A percentile compares a stretch with the other conserved stretches of the same genome.
phyloP scores from a whole-genome alignment of 2,329 filamentous ascomycete species.

The Periconia sp. region DNA sequence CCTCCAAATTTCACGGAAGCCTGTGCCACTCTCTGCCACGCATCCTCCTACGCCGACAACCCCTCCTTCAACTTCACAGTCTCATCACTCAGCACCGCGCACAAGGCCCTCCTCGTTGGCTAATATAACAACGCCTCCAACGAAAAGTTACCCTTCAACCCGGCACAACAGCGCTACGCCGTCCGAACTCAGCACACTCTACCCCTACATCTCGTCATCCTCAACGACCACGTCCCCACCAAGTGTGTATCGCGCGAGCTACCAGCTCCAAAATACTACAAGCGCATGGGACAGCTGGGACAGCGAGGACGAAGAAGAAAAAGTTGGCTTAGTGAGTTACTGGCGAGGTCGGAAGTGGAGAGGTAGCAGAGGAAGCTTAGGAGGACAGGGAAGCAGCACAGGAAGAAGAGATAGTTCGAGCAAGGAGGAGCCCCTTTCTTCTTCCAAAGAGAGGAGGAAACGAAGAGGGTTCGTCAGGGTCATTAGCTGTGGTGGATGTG shows the following conservation, averaged over 20 bases:
- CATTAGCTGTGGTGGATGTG: slow-evolving; percentile 41
- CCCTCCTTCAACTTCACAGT: slow-evolving; percentile 30
- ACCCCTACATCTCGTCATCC: slow-evolving; percentile 19
- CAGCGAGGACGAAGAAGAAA: slow-evolving; percentile 38
- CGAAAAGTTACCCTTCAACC: slow-evolving; percentile 8
- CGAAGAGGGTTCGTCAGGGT: slow-evolving; percentile 36
- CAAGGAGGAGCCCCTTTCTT: slow-evolving; percentile 12
- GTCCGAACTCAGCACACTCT: slow-evolving; percentile 34
- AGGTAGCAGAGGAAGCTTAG: slow-evolving; percentile 20
- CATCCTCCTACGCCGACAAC: slow-evolving; percentile 26
- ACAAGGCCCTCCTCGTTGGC: slow-evolving; percentile 30
- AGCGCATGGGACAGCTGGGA: slow-evolving; percentile 48
- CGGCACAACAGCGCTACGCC: slow-evolving; percentile 35
- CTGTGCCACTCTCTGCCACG: slow-evolving; percentile 22
- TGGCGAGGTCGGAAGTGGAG: slow-evolving; percentile 26
- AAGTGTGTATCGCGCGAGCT: slow-evolving; percentile 27
- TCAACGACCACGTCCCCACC: slow-evolving; percentile 20
- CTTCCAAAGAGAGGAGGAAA: slow-evolving; percentile 14
- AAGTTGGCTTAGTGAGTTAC: slow-evolving; percentile 33
- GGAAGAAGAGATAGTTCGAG: slow-evolving; percentile 18
- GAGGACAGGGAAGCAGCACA: slow-evolving; percentile 8
- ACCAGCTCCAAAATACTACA: slow-evolving; percentile 33
- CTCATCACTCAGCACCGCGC: slow-evolving; percentile 11
- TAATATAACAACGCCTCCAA: slow-evolving; percentile 29
- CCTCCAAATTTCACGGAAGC: slow-evolving; percentile 32